A percentile compares a stretch with the other conserved stretches of the same genome.
Conservation (phyloP, 2,329 filamentous ascomycete genomes). For the Fusarium verticillioides region DNA sequence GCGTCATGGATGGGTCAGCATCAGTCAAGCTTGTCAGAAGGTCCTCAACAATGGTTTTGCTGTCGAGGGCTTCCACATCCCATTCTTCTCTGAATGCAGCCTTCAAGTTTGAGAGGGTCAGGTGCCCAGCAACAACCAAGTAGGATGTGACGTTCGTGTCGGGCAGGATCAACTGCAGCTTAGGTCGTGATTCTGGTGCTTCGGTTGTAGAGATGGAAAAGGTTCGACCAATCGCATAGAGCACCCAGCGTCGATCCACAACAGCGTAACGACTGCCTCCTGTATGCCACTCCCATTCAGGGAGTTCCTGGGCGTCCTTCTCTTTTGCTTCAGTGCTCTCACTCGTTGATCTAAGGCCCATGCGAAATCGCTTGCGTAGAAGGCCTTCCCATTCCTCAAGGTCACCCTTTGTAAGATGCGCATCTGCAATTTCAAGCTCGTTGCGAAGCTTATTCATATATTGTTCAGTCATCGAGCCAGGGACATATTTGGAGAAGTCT, state of each 20-base stretch:
- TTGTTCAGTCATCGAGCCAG: constrained; percentile 62
- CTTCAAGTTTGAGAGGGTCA: constrained; percentile 68
- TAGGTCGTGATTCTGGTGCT: constrained; percentile 51
- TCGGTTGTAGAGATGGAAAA: constrained; percentile 63
- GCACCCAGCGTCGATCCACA: constrained; percentile 73
- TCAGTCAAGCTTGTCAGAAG: constrained; percentile 71
- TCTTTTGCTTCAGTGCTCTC: constrained; percentile 37
- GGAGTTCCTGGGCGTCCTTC: constrained; percentile 45
- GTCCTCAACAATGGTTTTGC: constrained; percentile 65
- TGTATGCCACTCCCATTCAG: constrained; percentile 64
- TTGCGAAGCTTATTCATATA: constrained; percentile 59
- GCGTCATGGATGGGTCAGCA: constrained; percentile 74
- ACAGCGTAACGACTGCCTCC: constrained; percentile 60
- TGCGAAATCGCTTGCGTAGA: constrained; percentile 60
- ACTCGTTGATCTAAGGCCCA: constrained; percentile 49
- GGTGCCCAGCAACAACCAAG: constrained; percentile 68
- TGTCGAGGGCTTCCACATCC: constrained; percentile 56
- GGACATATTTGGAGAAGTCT: constrained; percentile 53
- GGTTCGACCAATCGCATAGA: constrained; percentile 71
- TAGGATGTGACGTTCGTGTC: constrained; percentile 68
- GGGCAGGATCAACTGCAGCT: constrained; percentile 54
- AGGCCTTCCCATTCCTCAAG: constrained; percentile 62
- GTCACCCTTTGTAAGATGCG: constrained; percentile 58
- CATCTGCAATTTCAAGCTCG: constrained; percentile 61
- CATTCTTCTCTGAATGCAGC: constrained; percentile 65